A percentile compares a stretch with the other conserved stretches of the same genome.
Evolutionary conservation across 345 rosid genomes (phyloP).

Genomic region (Citrus australasica): DNA sequence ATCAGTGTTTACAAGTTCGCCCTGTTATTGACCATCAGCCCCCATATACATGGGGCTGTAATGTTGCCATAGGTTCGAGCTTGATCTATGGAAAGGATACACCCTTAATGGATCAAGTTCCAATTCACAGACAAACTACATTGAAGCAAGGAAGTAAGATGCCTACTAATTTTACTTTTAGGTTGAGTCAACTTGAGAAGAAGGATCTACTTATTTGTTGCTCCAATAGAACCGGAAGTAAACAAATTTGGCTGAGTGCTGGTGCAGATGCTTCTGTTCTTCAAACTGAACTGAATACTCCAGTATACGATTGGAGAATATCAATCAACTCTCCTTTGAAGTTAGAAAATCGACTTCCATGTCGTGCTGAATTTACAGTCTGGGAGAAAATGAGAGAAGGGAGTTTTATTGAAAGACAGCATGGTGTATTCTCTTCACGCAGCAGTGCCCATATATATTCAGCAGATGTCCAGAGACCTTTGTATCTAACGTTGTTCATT

Average conservation of each 20-base stretch:
- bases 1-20: conserved; percentile 67
- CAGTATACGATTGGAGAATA: conserved; percentile 96
- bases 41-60: conserved; percentile 68
- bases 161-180: conserved; percentile 48
- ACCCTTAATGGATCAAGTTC: conserved; percentile 62
- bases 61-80: conserved; percentile 56
- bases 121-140: conserved; percentile 55
- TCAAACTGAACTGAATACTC: conserved; percentile 83
- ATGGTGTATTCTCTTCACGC: conserved; percentile 63
- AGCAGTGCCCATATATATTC: conserved; percentile 59
- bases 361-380: conserved; percentile 76
- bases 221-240: conserved; percentile 48
- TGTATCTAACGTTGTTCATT: conserved; percentile 69
- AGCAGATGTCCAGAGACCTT: conserved; percentile 68
- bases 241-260: conserved; percentile 82
- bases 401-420: conserved; percentile 55
- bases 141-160: conserved; percentile 55
- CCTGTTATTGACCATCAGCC: conserved; percentile 52
- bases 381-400: conserved; percentile 87
- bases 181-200: conserved; percentile 80
- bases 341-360: conserved; percentile 94
- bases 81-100: conserved; percentile 63
- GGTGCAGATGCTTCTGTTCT: conserved; percentile 91
- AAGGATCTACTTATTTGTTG: conserved; percentile 82
- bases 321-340: conserved; percentile 82